Percentiles rank a stretch among this genome's conserved stretches.
These are phyloP conservation scores for Neofusicoccum parvum DNA, from an alignment of 2,329 filamentous ascomycete genomes.

Conservation along the genomic window DNA sequence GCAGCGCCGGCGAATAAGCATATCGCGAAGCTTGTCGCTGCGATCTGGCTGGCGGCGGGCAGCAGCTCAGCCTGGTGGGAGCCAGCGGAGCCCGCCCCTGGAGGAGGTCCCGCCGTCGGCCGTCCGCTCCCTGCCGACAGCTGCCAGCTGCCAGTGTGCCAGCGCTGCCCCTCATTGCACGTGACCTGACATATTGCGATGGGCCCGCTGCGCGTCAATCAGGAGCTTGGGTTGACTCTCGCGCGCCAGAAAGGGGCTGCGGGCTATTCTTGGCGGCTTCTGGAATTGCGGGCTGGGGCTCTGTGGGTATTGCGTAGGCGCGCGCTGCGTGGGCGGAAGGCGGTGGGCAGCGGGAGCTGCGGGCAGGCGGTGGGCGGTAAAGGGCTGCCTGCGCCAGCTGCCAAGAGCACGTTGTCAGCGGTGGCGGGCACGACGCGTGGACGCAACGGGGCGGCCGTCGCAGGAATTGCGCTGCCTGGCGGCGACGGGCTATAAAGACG, in stretches of 20 bases:
- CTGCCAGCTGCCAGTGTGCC: not conserved
- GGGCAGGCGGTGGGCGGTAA: conserved; percentile 14
- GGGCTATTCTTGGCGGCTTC: conserved; percentile 16
- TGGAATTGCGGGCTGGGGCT: conserved; percentile 16
- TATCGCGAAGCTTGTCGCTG: conserved; percentile 2
- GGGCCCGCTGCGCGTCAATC: conserved; percentile 20
- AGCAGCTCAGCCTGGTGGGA: conserved; percentile 7
- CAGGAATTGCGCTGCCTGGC: conserved; percentile 19
- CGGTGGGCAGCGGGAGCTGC: conserved; percentile 12
- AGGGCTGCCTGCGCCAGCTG: conserved; percentile 14
- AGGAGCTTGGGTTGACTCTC: conserved; percentile 6
- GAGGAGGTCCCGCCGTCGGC: conserved; percentile 12
- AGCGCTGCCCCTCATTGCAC: conserved; percentile 37
- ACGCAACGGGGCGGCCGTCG: not conserved
- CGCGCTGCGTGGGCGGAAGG: not conserved
- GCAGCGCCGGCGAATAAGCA: not conserved
- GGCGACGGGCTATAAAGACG: not conserved
- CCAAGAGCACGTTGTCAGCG: conserved; percentile 16
- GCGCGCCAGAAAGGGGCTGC: conserved; percentile 15
- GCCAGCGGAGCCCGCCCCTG: conserved; percentile 14
- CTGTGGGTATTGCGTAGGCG: conserved; percentile 12
- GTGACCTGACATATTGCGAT: conserved; percentile 28
- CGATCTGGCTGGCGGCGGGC: conserved; percentile 11
- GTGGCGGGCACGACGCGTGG: conserved; percentile 20
- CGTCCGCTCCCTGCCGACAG: conserved; percentile 15